These are phyloP conservation scores for Corchorus capsularis DNA, from an alignment of 345 rosid genomes.

Conservation along the genomic window DNA sequence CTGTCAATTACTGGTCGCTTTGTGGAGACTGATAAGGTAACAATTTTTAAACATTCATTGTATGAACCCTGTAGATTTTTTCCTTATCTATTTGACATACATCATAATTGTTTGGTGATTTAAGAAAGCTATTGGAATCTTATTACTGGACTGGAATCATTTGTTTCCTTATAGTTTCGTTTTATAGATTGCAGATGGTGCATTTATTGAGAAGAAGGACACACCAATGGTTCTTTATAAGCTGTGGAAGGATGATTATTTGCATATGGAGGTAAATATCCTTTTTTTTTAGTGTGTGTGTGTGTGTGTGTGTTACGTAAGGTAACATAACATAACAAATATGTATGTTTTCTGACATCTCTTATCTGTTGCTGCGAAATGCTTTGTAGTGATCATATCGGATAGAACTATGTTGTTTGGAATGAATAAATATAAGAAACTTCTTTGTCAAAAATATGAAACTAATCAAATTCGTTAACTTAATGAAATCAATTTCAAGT, in stretches of 20 bases:
- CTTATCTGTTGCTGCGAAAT: neutral
- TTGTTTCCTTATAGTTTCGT: constrained; percentile 16
- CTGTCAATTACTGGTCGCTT: constrained; percentile 50
- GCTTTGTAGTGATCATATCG: neutral
- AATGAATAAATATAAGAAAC: neutral
- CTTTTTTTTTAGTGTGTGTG: neutral
- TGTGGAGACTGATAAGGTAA: constrained; percentile 82
- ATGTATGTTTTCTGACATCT: neutral
- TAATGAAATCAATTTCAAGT: constrained; percentile 2
- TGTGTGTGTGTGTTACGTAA: neutral
- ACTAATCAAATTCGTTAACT: neutral
- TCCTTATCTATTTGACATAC: neutral
- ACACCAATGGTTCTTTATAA: constrained; percentile 58
- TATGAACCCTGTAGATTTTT: neutral
- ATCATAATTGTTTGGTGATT: neutral
- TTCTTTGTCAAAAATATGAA: neutral
- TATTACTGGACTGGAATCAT: neutral
- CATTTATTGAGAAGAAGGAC: constrained; percentile 71
- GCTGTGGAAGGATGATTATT: constrained; percentile 81
- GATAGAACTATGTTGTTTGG: neutral
- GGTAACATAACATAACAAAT: neutral
- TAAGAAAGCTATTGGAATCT: neutral
- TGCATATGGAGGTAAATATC: constrained; percentile 76
- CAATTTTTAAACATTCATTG: neutral
- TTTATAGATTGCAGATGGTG: constrained; percentile 61